Conservation (phyloP, 257 asterid species). For the Fraxinus cuspidata region DNA sequence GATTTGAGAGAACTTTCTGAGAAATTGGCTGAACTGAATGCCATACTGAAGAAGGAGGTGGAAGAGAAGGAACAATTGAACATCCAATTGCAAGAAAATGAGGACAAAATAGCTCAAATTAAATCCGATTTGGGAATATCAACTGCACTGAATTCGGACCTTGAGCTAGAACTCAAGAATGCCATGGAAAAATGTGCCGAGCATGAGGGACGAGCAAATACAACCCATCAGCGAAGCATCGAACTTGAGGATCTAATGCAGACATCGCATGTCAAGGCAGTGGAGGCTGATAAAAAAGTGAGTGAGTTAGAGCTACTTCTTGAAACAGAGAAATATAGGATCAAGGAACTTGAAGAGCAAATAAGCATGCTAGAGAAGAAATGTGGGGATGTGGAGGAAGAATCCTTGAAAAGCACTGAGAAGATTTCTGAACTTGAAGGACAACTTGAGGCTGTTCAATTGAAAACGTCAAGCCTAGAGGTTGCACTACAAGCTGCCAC, state of each 20-base stretch:
- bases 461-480: constrained; percentile 69
- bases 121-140: constrained; percentile 57
- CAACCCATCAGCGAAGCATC: constrained; percentile 59
- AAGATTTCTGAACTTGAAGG: constrained; percentile 66
- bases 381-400: constrained; percentile 48
- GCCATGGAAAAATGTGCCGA: constrained; percentile 49
- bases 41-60: constrained; percentile 42
- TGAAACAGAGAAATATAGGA: constrained; percentile 68
- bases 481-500: constrained; percentile 53
- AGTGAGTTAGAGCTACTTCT: constrained; percentile 74
- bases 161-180: constrained; percentile 66
- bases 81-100: constrained; percentile 51
- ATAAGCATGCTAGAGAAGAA: constrained; percentile 56
- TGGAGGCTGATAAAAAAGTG: constrained; percentile 54
- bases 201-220: constrained; percentile 69
- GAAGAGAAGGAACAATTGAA: constrained; percentile 61
- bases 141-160: constrained; percentile 53
- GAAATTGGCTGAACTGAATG: constrained; percentile 52
- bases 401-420: constrained; percentile 43
- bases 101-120: constrained; percentile 47
- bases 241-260: constrained; percentile 76
- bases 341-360: constrained; percentile 88
- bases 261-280: constrained; percentile 67
- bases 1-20: constrained; percentile 54
- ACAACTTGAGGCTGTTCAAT: constrained; percentile 58